A percentile compares a stretch with the other conserved stretches of the same genome.
Conservation (phyloP, 2,329 filamentous ascomycete species). For the Phoma herbarum region DNA sequence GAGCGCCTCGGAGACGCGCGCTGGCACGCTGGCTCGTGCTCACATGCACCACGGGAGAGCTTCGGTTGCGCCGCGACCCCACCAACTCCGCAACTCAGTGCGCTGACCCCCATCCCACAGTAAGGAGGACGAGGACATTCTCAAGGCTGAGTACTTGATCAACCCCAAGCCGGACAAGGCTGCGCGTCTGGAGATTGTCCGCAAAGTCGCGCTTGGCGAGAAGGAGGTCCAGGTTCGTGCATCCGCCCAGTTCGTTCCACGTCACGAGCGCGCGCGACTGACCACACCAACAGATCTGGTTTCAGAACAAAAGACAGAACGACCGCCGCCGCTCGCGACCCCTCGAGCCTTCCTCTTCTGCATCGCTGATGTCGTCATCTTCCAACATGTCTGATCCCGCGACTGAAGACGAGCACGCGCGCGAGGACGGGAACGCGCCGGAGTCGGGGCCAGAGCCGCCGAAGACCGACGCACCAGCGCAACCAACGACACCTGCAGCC, state of each 20-base stretch:
- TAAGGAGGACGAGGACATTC: constrained; percentile 81
- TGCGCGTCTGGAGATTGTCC: constrained; percentile 83
- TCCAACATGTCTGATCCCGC: constrained; percentile 49
- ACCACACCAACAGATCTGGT: constrained; percentile 79
- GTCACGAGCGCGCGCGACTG: constrained; percentile 40
- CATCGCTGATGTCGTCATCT: constrained; percentile 49
- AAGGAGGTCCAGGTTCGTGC: constrained; percentile 91
- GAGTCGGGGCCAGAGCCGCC: constrained; percentile 28
- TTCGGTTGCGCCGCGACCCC: constrained; percentile 35
- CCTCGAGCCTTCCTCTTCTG: constrained; percentile 56
- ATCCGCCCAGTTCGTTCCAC: constrained; percentile 27
- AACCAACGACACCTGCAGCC: constrained; percentile 32
- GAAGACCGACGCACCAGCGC: constrained; percentile 32
- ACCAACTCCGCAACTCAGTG: constrained; percentile 28
- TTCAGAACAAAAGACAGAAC: constrained; percentile 84
- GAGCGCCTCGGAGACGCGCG: constrained; percentile 39
- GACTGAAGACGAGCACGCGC: constrained; percentile 43
- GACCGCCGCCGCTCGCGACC: constrained; percentile 89
- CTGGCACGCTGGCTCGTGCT: constrained; percentile 35
- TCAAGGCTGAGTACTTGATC: constrained; percentile 83
- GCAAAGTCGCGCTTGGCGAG: constrained; percentile 86
- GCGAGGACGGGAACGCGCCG: constrained; percentile 32
- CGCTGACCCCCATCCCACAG: constrained; percentile 44
- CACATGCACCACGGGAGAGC: constrained; percentile 27
- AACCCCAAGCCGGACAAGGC: constrained; percentile 94